Evolutionary conservation across 257 asterid genomes (phyloP).

Genomic region (Solanum sejunctum): DNA sequence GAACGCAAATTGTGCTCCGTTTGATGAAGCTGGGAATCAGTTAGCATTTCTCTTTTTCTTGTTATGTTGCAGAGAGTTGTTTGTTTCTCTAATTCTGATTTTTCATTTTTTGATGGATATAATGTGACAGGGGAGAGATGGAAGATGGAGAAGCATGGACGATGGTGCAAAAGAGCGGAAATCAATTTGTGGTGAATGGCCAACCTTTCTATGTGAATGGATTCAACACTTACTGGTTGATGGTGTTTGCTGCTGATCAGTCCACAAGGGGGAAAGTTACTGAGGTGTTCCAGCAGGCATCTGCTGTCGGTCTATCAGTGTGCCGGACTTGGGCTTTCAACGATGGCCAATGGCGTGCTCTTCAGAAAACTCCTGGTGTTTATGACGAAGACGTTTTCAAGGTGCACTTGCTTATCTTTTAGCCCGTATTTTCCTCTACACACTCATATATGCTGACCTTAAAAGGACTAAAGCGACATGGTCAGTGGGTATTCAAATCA

Average conservation of each 20-base stretch:
- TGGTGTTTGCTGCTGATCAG: constrained; percentile 77
- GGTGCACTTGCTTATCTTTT: constrained; percentile 16
- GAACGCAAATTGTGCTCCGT: not conserved
- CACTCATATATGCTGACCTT: not conserved
- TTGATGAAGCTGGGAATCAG: not conserved
- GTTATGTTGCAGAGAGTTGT: not conserved
- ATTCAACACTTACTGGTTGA: constrained; percentile 93
- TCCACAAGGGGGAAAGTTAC: constrained; percentile 70
- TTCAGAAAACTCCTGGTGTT: constrained; percentile 62
- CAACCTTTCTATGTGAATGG: constrained; percentile 89
- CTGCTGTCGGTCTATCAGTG: constrained; percentile 63
- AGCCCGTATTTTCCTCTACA: not conserved
- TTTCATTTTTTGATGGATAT: not conserved
- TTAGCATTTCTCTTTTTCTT: not conserved
- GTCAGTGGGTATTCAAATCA: not conserved
- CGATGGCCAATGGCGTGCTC: constrained; percentile 94
- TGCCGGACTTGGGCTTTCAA: constrained; percentile 98
- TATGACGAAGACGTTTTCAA: constrained; percentile 73
- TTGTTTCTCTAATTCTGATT: not conserved
- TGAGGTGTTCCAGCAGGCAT: constrained; percentile 66
- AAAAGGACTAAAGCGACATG: not conserved
- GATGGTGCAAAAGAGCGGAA: constrained; percentile 55
- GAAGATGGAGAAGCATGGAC: constrained; percentile 35
- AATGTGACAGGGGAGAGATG: not conserved
- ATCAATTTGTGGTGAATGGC: constrained; percentile 52